Conservation (phyloP, 805 yeast species). For the Clavispora carvajalis region DNA sequence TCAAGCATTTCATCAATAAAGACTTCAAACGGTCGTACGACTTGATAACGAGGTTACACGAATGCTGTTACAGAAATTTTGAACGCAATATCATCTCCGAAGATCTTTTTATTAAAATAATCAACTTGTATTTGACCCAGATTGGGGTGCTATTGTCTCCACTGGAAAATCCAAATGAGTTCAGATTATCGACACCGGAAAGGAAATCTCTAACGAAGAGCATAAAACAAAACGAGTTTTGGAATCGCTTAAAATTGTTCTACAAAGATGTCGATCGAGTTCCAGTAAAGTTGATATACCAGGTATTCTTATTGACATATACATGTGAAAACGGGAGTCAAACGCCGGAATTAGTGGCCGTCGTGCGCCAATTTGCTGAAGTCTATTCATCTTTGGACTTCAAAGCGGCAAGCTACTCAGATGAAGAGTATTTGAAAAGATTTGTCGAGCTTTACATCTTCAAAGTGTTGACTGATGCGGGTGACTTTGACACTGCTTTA, state of each 20-base stretch:
- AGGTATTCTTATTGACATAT: conserved; percentile 24
- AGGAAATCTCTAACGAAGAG: conserved; percentile 7
- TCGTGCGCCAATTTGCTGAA: conserved; percentile 9
- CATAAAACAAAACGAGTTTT: conserved; percentile 15
- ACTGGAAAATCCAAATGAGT: conserved; percentile 4
- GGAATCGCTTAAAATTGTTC: conserved; percentile 13
- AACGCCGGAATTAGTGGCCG: conserved; percentile 6
- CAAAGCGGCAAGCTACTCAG: not conserved
- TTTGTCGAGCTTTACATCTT: conserved; percentile 30
- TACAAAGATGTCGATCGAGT: conserved; percentile 19
- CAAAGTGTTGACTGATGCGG: conserved; percentile 29
- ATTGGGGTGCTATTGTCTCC: conserved; percentile 21
- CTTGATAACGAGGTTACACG: conserved; percentile 20
- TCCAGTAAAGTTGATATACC: conserved; percentile 31
- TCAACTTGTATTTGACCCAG: conserved; percentile 32
- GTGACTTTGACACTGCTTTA: conserved; percentile 24
- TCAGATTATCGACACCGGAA: conserved; percentile 6
- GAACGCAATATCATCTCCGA: conserved; percentile 22
- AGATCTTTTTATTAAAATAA: conserved; percentile 27
- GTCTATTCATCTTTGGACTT: conserved; percentile 10
- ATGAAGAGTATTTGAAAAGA: conserved; percentile 16
- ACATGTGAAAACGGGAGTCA: conserved; percentile 19
- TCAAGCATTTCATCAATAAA: conserved; percentile 36
- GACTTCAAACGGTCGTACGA: conserved; percentile 29
- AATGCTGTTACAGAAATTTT: conserved; percentile 16